Base-by-base conservation (phyloP, 2,329 filamentous ascomycete species). In the Penicillium rolfsii region DNA sequence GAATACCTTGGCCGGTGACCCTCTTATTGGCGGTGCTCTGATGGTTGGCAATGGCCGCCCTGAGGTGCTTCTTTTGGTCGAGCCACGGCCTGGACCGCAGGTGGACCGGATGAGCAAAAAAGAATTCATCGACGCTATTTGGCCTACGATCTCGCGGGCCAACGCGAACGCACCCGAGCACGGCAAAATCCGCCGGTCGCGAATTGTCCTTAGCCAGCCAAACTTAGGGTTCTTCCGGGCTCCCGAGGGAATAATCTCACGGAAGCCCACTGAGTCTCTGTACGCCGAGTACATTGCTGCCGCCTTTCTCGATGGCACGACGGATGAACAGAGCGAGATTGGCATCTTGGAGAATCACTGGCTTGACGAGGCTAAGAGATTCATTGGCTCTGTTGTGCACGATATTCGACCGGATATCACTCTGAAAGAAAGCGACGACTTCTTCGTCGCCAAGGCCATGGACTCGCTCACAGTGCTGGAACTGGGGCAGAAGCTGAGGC, bases 1-100 rank as follows among this genome's bases (percentile, higher is more conserved):
- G 53, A 52, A n/a, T 12, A 43, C 58, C 2, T 53, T 67, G 24
- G 49, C 57, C 1, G 58, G 55, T 1, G 49, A 67, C 33, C 61
- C 61, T 16, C 35, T 61, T 5, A 52, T 66, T 16, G 35, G 48
- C 5, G 63, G 65, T 2, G 61, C 61, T 36, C 33, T 67, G 16
- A 52, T 67, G 19, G 59, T 67, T 12, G 65, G 65, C 5, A 66
- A 63, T 56, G 59, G 58, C 11, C 58, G 60, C 26, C 61, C 65
- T 12, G 59, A 66, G 52, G 58, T 65, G 4, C 52, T 61, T 26
- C 58, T 67, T 9, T 49, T 67, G n/a, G 57, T 67, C n/a, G 65
- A 67, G 35, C 65, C 64, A 14, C 41, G 49, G 28, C 38, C 52
- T 9, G 53, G 55, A 8, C 58, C 58, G 16, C 58, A 61, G 12